A percentile compares a stretch with the other conserved stretches of the same genome.
phyloP scores from a whole-genome alignment of 2,329 filamentous ascomycete species.

The Botrytis fabae region DNA sequence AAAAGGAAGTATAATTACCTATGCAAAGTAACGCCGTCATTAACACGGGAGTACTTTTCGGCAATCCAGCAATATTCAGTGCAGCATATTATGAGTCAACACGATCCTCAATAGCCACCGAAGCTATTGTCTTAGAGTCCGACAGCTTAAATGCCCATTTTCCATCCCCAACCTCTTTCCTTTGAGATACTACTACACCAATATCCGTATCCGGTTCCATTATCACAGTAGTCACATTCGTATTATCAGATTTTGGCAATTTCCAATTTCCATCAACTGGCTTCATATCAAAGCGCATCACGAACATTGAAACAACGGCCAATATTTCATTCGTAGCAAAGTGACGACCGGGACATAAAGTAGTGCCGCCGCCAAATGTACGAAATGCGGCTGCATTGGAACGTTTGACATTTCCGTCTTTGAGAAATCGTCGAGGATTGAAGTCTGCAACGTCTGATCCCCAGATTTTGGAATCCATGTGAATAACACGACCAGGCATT shows the following conservation, averaged over 20 bases:
- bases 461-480: constrained; percentile 41
- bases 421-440: constrained; percentile 41
- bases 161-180: constrained; percentile 6
- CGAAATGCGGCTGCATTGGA: constrained; percentile 39
- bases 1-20: background rate
- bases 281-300: constrained; percentile 40
- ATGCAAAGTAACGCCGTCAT: background rate
- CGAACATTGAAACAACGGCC: constrained; percentile 40
- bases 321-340: constrained; percentile 43
- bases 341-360: constrained; percentile 43
- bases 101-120: constrained; percentile 11
- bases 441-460: constrained; percentile 40
- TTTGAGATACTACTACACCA: constrained; percentile 24
- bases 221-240: constrained; percentile 10
- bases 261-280: background rate
- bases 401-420: constrained; percentile 24
- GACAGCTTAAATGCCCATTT: constrained; percentile 5
- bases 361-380: constrained; percentile 41
- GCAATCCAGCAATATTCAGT: background rate
- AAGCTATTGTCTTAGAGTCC: background rate
- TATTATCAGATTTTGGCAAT: background rate
- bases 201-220: constrained; percentile 21
- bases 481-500: constrained; percentile 31
- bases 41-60: background rate
- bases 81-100: background rate